Base-by-base conservation (phyloP, 2,329 filamentous ascomycete species). In the Zasmidium cellare region DNA sequence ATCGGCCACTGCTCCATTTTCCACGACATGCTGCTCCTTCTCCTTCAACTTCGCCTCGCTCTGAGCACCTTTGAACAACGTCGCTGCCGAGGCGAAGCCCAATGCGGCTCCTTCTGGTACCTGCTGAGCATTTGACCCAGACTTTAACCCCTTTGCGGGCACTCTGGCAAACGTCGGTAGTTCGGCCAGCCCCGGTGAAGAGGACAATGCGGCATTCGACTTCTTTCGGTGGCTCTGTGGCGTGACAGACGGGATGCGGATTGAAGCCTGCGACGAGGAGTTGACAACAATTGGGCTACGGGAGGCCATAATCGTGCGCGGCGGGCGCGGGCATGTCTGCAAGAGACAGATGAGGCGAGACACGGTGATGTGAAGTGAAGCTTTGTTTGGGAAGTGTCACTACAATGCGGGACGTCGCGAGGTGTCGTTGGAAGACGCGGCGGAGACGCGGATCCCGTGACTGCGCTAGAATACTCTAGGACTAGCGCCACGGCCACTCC, bases 261-360 rank as follows among this genome's bases (percentile, higher is more conserved):
- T 63, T 47, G 57, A 35, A 45, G 46, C 47, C 25, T 62, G 57
- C 19, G 66, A 65, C 28, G 67, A 67, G 24, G 65, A 67, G 46
- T 61, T 44, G 20, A 69, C 60, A 20, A 64, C 58, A 44, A 68
- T 62, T 16, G 67, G 65, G 46, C 60, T 66, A 24, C 38, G 56
- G 41, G 54, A 57, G 24, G 65, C 55, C 65, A 67, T 67, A 52
- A n/a, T 63, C 35, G 47, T 23, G 20, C 35, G 44, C 25, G 52
- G 12, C 18, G 18, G 24, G 48, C 48, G 48, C 24, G 25, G 38
- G 50, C 63, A 65, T 66, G 46, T 58, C 56, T 51, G 47, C 41
- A 18, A n/a, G 28, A 41, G 11, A 3, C 12, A 2, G 7, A 18
- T n/a, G 31, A 44, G 35, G 3, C 9, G 35, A 52, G 38, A 25